These are phyloP conservation scores for Aristolochia fimbriata DNA, from an alignment of 164 flowering plant species.

Conservation along the genomic window DNA sequence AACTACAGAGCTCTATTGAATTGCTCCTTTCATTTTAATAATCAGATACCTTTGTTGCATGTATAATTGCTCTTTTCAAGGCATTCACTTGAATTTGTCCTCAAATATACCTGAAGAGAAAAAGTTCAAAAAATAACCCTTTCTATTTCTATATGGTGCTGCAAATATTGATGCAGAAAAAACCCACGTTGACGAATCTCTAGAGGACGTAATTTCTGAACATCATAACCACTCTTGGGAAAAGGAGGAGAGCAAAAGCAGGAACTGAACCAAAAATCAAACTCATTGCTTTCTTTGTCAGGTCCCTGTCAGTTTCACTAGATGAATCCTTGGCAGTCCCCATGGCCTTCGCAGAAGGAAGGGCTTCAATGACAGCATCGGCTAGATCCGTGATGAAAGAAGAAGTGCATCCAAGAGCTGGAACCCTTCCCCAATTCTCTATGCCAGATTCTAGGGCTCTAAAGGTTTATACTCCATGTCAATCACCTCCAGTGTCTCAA, in stretches of 20 bases:
- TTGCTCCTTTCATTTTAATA: no score
- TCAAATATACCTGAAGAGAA: no score
- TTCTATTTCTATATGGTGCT: no score
- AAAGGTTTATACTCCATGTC: constrained; percentile 92
- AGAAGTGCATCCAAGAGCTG: constrained; percentile 70
- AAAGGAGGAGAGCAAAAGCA: constrained; percentile 57
- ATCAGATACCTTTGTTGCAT: no score
- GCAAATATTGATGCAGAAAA: no score
- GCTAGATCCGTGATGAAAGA: constrained; percentile 85
- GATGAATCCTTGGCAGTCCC: constrained; percentile 17
- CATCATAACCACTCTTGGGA: constrained; percentile 27
- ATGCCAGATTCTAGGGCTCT: constrained; percentile 96
- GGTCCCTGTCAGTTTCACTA: constrained; percentile 33
- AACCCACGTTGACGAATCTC: no score
- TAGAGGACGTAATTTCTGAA: no score
- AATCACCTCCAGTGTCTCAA: constrained; percentile 94
- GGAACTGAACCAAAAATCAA: constrained; percentile 64
- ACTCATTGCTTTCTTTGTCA: constrained; percentile 33
- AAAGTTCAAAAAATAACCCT: no score
- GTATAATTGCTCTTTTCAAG: no score
- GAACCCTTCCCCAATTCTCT: constrained; percentile 93
- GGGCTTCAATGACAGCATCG: constrained; percentile 90
- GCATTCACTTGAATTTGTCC: no score
- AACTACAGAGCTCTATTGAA: no score
- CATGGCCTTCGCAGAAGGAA: constrained; percentile 69